Evolutionary conservation across 345 rosid genomes (phyloP), one percentile per base, ranked within the genome.

Genomic region (Odontarrhena argentea): DNA sequence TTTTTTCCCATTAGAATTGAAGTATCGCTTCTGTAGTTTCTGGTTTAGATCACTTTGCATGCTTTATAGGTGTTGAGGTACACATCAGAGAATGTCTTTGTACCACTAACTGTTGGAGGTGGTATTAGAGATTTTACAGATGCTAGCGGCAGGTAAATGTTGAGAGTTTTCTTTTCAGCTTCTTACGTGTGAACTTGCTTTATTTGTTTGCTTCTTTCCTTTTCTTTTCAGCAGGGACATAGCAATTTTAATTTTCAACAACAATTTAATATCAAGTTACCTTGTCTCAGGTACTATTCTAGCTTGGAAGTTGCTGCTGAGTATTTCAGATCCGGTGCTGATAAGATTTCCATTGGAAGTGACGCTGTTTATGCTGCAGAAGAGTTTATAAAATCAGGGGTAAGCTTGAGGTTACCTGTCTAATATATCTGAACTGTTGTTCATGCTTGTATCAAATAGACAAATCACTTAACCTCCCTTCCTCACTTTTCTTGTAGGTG

Each of bases 261-360:
- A 7, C 22, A 41, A 38, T 37, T 18, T 7, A 61, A 48, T 45
- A 46, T 61, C 28, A 40, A 30, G 26, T 40, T 46, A 62, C 49
- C 49, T 55, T 59, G 36, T 5, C 48, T 69, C 83, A 94, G 97
- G 90, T 68, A 84, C 69, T 91, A 94, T 78, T 91, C 99, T 55
- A 94, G 99, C 82, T 80, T 94, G 81, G 97, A 88, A 77, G 99
- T 94, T 73, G 99, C 97, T 71, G 83, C 97, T 42, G 96, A 94
- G 75, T 88, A 94, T 80, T 94, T 94, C 71, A 83, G 96, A 81
- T 88, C 99, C 2, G 97, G 99, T 30, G 97, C 99, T 37, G 99
- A 94, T 77, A 94, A 94, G 72, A 81, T 94, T 37, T 94, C 99
- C 54, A 81, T 94, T 50, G 99, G 97, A 78, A 94, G 96, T 77